Base-by-base conservation (phyloP, 768 basidiomycete genomes). In the Hirschioporus abietinus region DNA sequence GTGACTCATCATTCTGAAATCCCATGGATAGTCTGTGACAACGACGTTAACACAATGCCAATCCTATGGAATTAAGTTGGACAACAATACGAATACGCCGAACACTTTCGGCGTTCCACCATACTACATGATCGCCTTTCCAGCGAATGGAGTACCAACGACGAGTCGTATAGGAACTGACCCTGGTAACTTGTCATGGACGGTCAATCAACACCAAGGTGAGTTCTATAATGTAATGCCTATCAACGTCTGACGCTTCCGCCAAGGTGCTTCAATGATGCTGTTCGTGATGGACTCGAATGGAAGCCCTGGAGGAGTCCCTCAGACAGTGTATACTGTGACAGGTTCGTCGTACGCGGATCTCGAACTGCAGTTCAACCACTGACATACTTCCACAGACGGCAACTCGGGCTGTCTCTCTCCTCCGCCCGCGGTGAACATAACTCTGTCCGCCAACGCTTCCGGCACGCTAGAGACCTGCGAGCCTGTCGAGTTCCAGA, bases 221-320 rank as follows among this genome's bases (percentile, higher is more conserved):
- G 66, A 65, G 81, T 72, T 23, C 57, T 35, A 52, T 2, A 20
- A 20, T 52, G 60, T 25, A n/a, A 8, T 30, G 30, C 30, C 23
- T 30, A 58, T 25, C 35, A n/a, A 0, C 63, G 64, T 25, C 34
- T 60, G 58, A 58, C 65, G 35, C 62, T 36, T 52, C 3, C 42
- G 3, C 12, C 20, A 52, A 86, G 86, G 78, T 24, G 75, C 81
- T 7, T 72, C 74, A 34, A 68, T 86, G 24, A 65, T 84, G 27
- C 70, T 86, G 20, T 77, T 74, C 24, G 76, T 84, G 24, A 74
- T 82, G 10, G 83, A 86, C 70, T 74, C 82, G 6, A 73, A 75
- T 17, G 80, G 81, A 5, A 78, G 73, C 60, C 77, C 79, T 0
- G 81, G 81, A 0, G 84, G 83, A 7, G 72, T 82, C 30, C 72